These are phyloP conservation scores for Paramecium sexaurelia DNA, from an alignment of 73 alveolate species.

Conservation along the genomic window DNA sequence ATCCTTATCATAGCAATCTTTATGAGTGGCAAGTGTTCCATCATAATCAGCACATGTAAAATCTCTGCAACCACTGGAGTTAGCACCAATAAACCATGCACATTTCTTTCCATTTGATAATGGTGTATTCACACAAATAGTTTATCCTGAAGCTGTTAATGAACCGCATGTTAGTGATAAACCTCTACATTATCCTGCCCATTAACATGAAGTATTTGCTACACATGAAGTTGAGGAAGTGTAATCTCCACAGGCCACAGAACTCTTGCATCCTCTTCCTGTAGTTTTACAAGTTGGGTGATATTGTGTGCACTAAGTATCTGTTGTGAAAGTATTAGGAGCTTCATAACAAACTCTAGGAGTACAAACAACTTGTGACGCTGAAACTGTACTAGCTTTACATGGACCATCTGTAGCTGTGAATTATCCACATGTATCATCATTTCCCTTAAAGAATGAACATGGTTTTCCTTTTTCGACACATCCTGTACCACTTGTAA, in stretches of 20 bases:
- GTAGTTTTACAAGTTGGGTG: constrained; percentile 15
- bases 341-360: constrained; percentile 35
- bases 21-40: not conserved
- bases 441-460: not conserved
- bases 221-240: not conserved
- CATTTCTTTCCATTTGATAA: constrained; percentile 20
- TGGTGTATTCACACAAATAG: constrained; percentile 36
- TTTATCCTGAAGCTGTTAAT: not conserved
- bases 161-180: not conserved
- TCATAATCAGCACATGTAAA: constrained; percentile 15
- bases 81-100: not conserved
- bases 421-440: not conserved
- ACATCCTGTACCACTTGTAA: constrained; percentile 23
- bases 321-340: not conserved
- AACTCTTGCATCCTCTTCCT: not conserved
- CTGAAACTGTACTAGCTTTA: not conserved
- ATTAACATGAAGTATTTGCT: constrained; percentile 27
- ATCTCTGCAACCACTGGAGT: not conserved
- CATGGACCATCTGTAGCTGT: constrained; percentile 58
- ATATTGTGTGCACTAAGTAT: not conserved
- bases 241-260: not conserved
- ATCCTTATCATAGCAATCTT: not conserved
- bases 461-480: not conserved
- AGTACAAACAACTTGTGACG: not conserved
- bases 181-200: constrained; percentile 19